Percentiles rank a stretch among this genome's conserved stretches.
phyloP scores from a whole-genome alignment of 305 asterid species.

The Solanum hybrid region DNA sequence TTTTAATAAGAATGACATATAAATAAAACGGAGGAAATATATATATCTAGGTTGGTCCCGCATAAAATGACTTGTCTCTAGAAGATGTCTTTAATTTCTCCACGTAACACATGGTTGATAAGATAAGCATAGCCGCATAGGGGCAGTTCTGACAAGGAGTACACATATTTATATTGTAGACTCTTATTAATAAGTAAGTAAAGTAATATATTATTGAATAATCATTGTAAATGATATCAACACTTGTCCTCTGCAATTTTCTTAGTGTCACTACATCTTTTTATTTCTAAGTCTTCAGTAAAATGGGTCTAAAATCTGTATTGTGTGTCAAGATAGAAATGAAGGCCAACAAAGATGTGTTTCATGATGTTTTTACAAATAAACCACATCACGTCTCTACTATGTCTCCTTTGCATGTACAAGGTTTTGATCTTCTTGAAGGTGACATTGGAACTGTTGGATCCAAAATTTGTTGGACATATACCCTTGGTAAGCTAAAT shows the following conservation, averaged over 20 bases:
- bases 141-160: too few species aligned
- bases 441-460: conserved; percentile 12
- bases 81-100: too few species aligned
- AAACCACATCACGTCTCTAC: conserved; percentile 11
- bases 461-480: conserved; percentile 11
- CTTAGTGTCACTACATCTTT: not conserved
- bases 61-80: too few species aligned
- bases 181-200: too few species aligned
- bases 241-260: not conserved
- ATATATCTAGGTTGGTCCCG: too few species aligned
- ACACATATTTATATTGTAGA: too few species aligned
- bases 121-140: too few species aligned
- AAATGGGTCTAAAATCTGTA: conserved; percentile 11
- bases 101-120: too few species aligned
- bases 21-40: too few species aligned
- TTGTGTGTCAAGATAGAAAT: conserved; percentile 9
- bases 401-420: not conserved
- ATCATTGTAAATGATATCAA: not conserved
- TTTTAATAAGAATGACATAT: too few species aligned
- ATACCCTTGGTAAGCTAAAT: conserved; percentile 9
- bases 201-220: too few species aligned
- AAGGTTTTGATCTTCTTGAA: conserved; percentile 5
- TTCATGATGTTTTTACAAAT: conserved; percentile 6
- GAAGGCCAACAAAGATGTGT: conserved; percentile 10
- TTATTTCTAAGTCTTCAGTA: not conserved